A percentile compares a stretch with the other conserved stretches of the same genome.
Evolutionary conservation across 2,329 filamentous ascomycete genomes (phyloP).

Genomic region (Scedosporium minutisporum): DNA sequence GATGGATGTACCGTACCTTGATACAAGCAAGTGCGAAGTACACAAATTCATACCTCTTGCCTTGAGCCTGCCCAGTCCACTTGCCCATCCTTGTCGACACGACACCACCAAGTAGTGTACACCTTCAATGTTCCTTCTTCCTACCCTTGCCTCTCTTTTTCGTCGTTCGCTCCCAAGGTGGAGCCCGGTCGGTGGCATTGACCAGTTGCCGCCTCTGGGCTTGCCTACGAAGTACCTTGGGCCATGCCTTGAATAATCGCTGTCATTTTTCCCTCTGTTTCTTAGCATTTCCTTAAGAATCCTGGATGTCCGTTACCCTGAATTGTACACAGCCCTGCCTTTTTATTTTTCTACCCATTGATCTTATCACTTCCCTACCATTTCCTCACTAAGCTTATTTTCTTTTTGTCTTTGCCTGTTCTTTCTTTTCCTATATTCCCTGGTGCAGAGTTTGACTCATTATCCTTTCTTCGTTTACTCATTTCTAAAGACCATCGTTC

Average conservation of each 20-base stretch:
- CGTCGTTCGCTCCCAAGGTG: not conserved
- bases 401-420: not conserved
- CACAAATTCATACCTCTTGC: not conserved
- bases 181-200: slow-evolving; percentile 1
- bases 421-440: slow-evolving; percentile 3
- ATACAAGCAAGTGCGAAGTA: not conserved
- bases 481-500: not conserved
- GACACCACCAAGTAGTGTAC: not conserved
- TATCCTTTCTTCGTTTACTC: not conserved
- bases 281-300: not conserved
- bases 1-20: not conserved
- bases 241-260: slow-evolving; percentile 23
- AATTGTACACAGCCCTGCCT: slow-evolving; percentile 8
- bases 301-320: not conserved
- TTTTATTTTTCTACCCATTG: slow-evolving; percentile 1
- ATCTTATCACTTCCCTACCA: not conserved
- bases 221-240: slow-evolving; percentile 15
- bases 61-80: not conserved
- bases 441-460: not conserved
- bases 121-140: not conserved
- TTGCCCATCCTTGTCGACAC: not conserved
- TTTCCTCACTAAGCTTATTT: not conserved
- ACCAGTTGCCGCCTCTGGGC: slow-evolving; percentile 15
- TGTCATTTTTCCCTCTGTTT: not conserved
- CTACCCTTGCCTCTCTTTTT: not conserved